Base-by-base conservation (phyloP, 768 basidiomycete genomes). In the Favolaschia claudopus region DNA sequence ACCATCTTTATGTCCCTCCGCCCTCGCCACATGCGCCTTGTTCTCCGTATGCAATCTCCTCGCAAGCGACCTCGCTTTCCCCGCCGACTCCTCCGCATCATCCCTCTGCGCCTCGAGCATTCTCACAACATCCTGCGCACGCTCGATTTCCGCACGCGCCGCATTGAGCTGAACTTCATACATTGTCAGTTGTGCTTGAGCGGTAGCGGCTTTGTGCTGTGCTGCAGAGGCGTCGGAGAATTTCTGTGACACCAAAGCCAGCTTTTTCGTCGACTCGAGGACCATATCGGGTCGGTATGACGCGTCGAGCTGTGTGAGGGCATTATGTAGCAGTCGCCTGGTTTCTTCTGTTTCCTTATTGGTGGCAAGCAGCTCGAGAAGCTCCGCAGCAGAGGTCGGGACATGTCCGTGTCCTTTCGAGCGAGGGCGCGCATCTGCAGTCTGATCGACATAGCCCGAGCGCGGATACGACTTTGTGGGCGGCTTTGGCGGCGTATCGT, bases 1-100 rank as follows among this genome's bases (percentile, higher is more conserved):
- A 1, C 79, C 79, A 55, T 74, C 62, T 48, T 63, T 68, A 33
- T 85, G 71, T 6, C 88, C 88, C 44, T 87, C 80, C 63, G 88
- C 86, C 37, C 78, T 76, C 3, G 89, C 89, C 1, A 77, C 62
- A 2, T 82, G 67, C 4, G 85, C 40, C 42, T 82, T 64, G 33
- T 77, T 81, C 70, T 88, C 82, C 52, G 86, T 79, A 55, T 84
- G 82, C 38, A 87, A 60, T 68, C 80, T 81, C 25, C 88, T 75
- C n/a, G 87, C 78, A 32, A 78, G 75, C n/a, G 72, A 76, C 28
- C 85, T 77, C 20, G 86, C 78, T 27, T 79, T 70, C 20, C 63
- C 55, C 8, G 77, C 75, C 13, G 70, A 70, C 2, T 64, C 65
- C 45, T 77, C 72, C 2, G 75, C 74, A 12, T 72, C 60, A 40